Conservation (phyloP, 176 grass and related monocot genomes). For the Hyparrhenia diplandra region DNA sequence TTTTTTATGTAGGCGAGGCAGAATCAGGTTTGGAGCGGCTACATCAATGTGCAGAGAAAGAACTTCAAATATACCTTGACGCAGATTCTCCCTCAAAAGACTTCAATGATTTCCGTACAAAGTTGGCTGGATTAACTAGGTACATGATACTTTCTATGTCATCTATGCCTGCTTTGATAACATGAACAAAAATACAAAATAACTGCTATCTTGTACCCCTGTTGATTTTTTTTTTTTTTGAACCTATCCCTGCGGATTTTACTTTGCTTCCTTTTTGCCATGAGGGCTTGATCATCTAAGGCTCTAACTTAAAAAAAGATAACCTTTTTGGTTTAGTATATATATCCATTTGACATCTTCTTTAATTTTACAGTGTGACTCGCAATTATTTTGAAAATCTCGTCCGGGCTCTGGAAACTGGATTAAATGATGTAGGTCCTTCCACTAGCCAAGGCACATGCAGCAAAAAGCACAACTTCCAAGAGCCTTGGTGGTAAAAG, state of each 20-base stretch:
- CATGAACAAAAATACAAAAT: neutral
- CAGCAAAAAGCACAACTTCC: constrained; percentile 66
- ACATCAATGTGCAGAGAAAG: constrained; percentile 99
- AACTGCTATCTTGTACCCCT: neutral
- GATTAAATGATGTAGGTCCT: constrained; percentile 91
- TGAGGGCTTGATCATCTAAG: neutral
- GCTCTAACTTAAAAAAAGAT: neutral
- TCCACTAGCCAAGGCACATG: constrained; percentile 63
- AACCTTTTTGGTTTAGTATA: neutral
- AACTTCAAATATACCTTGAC: constrained; percentile 92
- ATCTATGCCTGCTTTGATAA: neutral
- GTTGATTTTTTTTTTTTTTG: no score
- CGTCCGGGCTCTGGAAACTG: constrained; percentile 87
- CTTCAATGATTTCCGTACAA: constrained; percentile 98
- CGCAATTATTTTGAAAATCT: constrained; percentile 99
- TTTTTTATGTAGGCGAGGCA: constrained; percentile 77
- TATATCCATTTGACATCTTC: constrained; percentile 12
- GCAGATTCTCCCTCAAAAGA: constrained; percentile 84
- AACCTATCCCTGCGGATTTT: neutral
- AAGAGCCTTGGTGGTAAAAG: constrained; percentile 65
- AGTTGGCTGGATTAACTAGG: constrained; percentile 96
- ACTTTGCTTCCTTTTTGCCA: constrained; percentile 6
- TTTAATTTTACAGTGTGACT: constrained; percentile 67
- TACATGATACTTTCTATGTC: constrained; percentile 8
- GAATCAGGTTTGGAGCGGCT: constrained; percentile 97